These are phyloP conservation scores for Scytalidium sp. DNA, from an alignment of 2,329 filamentous ascomycete genomes.

Conservation along the genomic window DNA sequence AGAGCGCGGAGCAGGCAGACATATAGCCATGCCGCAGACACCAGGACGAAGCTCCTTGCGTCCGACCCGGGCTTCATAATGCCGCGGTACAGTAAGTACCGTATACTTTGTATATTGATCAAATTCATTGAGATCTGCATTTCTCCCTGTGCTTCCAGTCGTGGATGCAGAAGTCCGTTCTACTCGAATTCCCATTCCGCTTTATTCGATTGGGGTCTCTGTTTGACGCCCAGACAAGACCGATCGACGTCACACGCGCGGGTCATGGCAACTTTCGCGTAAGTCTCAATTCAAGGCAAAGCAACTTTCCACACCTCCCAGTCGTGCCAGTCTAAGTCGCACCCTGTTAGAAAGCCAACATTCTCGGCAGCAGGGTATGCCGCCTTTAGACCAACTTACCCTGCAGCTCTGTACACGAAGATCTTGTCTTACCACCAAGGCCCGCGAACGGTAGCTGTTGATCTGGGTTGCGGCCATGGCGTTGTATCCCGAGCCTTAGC, in stretches of 20 bases:
- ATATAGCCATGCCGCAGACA: too few species aligned
- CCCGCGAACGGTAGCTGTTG: conserved; percentile 39
- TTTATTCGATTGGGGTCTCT: neutral
- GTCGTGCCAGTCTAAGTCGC: conserved; percentile 13
- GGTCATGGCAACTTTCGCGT: conserved; percentile 48
- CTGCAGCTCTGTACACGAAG: conserved; percentile 48
- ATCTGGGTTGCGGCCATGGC: conserved; percentile 64
- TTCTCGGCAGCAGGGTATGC: conserved; percentile 58
- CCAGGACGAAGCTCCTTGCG: too few species aligned
- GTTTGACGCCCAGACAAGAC: neutral
- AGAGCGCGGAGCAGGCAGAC: too few species aligned
- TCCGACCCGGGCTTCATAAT: too few species aligned
- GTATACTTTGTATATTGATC: too few species aligned
- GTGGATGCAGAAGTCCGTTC: too few species aligned
- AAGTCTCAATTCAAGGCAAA: conserved; percentile 23
- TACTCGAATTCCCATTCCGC: too few species aligned
- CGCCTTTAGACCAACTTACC: conserved; percentile 57
- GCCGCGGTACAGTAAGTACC: too few species aligned
- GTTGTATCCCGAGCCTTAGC: conserved; percentile 52
- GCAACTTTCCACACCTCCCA: conserved; percentile 1
- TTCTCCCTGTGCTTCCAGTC: too few species aligned
- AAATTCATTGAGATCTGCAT: too few species aligned
- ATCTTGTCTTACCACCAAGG: conserved; percentile 51
- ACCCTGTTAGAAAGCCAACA: conserved; percentile 43
- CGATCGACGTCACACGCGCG: neutral